Percentiles rank a stretch among this genome's conserved stretches.
These are phyloP conservation scores for Phytopythium aichiense DNA, from an alignment of 352 stramenopile genomes.

Conservation along the genomic window DNA sequence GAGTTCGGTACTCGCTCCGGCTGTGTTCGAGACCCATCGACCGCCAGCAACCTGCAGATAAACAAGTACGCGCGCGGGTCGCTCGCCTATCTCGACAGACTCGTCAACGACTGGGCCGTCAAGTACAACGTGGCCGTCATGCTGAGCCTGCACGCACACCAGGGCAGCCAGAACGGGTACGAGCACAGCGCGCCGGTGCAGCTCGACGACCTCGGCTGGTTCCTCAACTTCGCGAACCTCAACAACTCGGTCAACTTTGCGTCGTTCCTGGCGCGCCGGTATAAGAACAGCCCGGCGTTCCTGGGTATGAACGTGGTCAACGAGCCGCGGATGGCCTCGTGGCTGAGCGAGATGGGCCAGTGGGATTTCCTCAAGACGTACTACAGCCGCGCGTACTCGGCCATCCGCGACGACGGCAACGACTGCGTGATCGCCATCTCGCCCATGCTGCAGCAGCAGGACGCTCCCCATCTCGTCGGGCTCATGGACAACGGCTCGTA, in stretches of 20 bases:
- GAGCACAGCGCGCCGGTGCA: constrained; percentile 35
- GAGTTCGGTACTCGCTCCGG: background rate
- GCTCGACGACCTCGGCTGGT: constrained; percentile 17
- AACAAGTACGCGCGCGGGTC: constrained; percentile 5
- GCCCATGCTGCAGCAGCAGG: constrained; percentile 26
- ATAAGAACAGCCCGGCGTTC: constrained; percentile 30
- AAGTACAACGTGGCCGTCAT: constrained; percentile 18
- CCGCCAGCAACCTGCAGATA: background rate
- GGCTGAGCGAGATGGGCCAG: background rate
- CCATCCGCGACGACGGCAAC: constrained; percentile 23
- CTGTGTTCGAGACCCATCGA: background rate
- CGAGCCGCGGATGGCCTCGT: constrained; percentile 15
- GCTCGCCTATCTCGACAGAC: constrained; percentile 32
- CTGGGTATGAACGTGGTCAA: constrained; percentile 44
- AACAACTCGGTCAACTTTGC: constrained; percentile 36
- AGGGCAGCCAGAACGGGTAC: constrained; percentile 53
- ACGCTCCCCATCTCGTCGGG: constrained; percentile 10
- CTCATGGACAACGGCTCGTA: constrained; percentile 23
- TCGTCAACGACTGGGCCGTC: constrained; percentile 29
- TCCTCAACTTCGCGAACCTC: constrained; percentile 13
- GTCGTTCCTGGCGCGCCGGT: constrained; percentile 30
- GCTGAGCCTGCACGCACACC: constrained; percentile 47
- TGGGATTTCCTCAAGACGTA: constrained; percentile 17
- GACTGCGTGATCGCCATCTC: constrained; percentile 37
- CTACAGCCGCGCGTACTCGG: constrained; percentile 24